phyloP scores from a whole-genome alignment of 2,329 filamentous ascomycete genomes.

The Tolypocladium ovalisporum region DNA sequence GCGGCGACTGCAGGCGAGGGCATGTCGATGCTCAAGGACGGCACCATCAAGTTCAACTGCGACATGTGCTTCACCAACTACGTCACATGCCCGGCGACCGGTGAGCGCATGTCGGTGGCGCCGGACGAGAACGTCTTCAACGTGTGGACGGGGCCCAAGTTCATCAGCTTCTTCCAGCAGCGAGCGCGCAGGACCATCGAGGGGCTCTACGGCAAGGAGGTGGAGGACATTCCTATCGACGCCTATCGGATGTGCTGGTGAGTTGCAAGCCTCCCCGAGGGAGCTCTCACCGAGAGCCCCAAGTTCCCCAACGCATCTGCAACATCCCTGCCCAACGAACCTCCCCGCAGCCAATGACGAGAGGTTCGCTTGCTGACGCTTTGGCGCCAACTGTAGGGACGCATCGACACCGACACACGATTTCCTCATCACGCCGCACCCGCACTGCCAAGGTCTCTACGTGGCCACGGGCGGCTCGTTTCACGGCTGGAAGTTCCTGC shows the following conservation, averaged over 20 bases:
- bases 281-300: constrained; percentile 1
- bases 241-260: constrained; percentile 36
- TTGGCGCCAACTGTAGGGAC: constrained; percentile 34
- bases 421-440: constrained; percentile 45
- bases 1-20: constrained; percentile 21
- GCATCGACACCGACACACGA: constrained; percentile 51
- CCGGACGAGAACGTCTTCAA: constrained; percentile 31
- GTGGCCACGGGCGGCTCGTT: constrained; percentile 53
- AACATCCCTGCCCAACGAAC: background rate
- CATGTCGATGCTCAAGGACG: constrained; percentile 32
- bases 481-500: constrained; percentile 56
- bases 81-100: constrained; percentile 30
- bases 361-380: constrained; percentile 3
- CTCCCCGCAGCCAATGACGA: background rate
- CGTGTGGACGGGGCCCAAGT: constrained; percentile 26
- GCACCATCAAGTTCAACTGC: constrained; percentile 51
- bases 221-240: constrained; percentile 26
- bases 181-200: constrained; percentile 25
- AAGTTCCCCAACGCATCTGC: background rate
- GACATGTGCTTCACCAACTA: constrained; percentile 48
- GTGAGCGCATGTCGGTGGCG: constrained; percentile 41
- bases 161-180: constrained; percentile 32
- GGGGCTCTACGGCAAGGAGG: constrained; percentile 29
- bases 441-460: constrained; percentile 39
- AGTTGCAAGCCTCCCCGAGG: constrained; percentile 5